Conservation (phyloP, 805 yeast species). For the Cyberlindnera japonica region DNA sequence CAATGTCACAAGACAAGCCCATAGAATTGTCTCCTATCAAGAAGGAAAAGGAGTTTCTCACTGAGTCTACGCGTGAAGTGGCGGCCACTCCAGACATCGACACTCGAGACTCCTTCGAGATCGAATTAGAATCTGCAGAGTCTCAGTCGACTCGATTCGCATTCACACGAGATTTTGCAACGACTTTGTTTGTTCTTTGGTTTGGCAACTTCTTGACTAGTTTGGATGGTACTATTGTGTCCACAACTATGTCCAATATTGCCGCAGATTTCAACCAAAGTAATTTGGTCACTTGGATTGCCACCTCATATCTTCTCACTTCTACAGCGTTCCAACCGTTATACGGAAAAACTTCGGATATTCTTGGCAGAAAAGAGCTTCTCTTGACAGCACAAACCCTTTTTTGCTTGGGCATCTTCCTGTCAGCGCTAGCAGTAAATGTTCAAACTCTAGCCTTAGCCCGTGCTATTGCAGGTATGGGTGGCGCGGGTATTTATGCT, state of each 20-base stretch:
- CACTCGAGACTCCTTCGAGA: conserved; percentile 11
- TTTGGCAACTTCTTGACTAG: conserved; percentile 49
- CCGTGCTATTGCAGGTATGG: conserved; percentile 56
- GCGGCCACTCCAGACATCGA: background rate
- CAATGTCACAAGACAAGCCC: conserved; percentile 4
- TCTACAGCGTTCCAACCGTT: conserved; percentile 73
- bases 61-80: conserved; percentile 9
- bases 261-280: conserved; percentile 57
- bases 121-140: conserved; percentile 2
- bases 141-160: conserved; percentile 6
- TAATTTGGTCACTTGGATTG: conserved; percentile 60
- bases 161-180: conserved; percentile 13
- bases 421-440: conserved; percentile 38
- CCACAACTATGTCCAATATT: conserved; percentile 54
- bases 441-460: conserved; percentile 45
- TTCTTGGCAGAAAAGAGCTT: conserved; percentile 50
- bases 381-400: conserved; percentile 41
- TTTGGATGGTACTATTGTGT: conserved; percentile 56
- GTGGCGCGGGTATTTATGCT: conserved; percentile 54
- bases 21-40: conserved; percentile 3
- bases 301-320: conserved; percentile 65
- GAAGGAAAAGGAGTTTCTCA: background rate
- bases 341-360: conserved; percentile 67
- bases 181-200: conserved; percentile 34
- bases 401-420: conserved; percentile 42